Percentiles rank a stretch among this genome's conserved stretches.
Evolutionary conservation across 345 rosid genomes (phyloP).

Genomic region (Abelmoschus esculentus): DNA sequence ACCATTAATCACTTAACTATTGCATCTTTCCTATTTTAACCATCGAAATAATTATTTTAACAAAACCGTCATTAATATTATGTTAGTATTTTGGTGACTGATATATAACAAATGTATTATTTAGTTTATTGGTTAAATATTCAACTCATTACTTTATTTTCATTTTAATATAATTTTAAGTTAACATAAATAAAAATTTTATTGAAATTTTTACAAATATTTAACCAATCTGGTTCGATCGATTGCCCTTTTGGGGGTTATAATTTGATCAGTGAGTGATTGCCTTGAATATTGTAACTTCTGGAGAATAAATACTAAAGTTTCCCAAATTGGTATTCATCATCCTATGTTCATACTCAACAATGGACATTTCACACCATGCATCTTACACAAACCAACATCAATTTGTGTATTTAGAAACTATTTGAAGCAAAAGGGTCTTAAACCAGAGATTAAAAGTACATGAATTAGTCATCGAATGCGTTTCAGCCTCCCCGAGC

Average conservation of each 20-base stretch:
- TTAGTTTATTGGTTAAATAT: too few species aligned
- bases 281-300: not conserved
- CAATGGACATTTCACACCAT: not conserved
- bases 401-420: slow-evolving; percentile 11
- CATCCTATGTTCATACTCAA: not conserved
- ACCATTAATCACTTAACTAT: too few species aligned
- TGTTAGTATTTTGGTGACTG: too few species aligned
- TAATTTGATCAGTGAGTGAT: not conserved
- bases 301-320: not conserved
- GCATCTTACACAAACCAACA: not conserved
- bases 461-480: slow-evolving; percentile 5
- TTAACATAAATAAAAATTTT: too few species aligned
- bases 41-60: too few species aligned
- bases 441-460: slow-evolving; percentile 9
- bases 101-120: too few species aligned
- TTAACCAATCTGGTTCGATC: not conserved
- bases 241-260: not conserved
- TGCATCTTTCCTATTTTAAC: too few species aligned
- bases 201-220: too few species aligned
- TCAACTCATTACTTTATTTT: too few species aligned
- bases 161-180: too few species aligned
- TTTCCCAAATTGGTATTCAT: too few species aligned
- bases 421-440: slow-evolving; percentile 13
- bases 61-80: too few species aligned
- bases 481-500: slow-evolving; percentile 80